Conservation (phyloP, 129 eudicot genomes). For the Lactuca saligna region DNA sequence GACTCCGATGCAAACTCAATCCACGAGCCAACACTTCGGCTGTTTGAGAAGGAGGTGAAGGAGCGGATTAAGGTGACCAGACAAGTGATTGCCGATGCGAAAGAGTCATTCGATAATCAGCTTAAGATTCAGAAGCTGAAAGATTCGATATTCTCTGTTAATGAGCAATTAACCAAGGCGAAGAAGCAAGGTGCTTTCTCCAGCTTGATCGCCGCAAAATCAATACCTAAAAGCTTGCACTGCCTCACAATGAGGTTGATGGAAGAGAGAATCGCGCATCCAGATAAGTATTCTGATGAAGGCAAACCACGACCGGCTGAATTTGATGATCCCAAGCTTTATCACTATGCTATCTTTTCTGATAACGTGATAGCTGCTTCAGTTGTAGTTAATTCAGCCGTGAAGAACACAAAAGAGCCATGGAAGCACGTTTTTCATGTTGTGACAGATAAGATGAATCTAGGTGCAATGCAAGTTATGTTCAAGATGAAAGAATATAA, state of each 20-base stretch:
- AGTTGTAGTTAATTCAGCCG: slow-evolving; percentile 93
- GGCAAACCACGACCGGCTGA: slow-evolving; percentile 69
- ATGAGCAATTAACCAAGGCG: slow-evolving; percentile 85
- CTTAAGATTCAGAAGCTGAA: slow-evolving; percentile 93
- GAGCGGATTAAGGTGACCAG: slow-evolving; percentile 82
- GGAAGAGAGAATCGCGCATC: slow-evolving; percentile 90
- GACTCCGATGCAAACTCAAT: slow-evolving; percentile 56
- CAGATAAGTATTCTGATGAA: slow-evolving; percentile 81
- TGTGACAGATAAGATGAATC: slow-evolving; percentile 95
- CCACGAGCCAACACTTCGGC: slow-evolving; percentile 57
- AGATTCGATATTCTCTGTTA: slow-evolving; percentile 75
- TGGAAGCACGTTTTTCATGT: slow-evolving; percentile 88
- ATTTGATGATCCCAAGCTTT: slow-evolving; percentile 82
- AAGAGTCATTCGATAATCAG: slow-evolving; percentile 89
- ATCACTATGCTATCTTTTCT: slow-evolving; percentile 87
- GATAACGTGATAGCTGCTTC: slow-evolving; percentile 95
- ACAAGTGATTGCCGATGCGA: slow-evolving; percentile 84
- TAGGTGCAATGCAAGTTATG: slow-evolving; percentile 98
- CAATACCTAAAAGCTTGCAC: slow-evolving; percentile 88
- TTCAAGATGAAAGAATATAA: slow-evolving; percentile 84
- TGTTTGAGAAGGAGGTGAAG: slow-evolving; percentile 89
- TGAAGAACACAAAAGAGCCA: slow-evolving; percentile 82
- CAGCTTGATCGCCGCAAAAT: slow-evolving; percentile 92
- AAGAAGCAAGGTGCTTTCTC: slow-evolving; percentile 95
- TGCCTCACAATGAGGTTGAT: slow-evolving; percentile 86